Percentiles rank a stretch among this genome's conserved stretches.
These are phyloP conservation scores for Leccinum subfulvum DNA, from an alignment of 1,284 basidiomycete genomes.

Conservation along the genomic window DNA sequence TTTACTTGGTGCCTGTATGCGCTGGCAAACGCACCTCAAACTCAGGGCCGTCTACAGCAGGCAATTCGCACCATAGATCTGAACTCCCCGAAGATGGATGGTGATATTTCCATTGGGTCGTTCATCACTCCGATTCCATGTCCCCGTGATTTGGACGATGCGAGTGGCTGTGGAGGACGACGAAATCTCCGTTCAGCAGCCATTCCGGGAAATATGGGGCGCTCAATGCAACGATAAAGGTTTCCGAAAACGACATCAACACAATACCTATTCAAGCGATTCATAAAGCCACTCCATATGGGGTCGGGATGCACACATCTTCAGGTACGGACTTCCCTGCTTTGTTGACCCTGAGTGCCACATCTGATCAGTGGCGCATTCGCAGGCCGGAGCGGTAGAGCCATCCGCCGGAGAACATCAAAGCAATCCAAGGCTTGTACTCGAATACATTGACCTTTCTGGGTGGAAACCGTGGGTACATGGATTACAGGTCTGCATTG, in stretches of 20 bases:
- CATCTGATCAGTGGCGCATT: conserved; percentile 24
- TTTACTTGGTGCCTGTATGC: conserved; percentile 74
- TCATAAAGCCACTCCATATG: conserved; percentile 61
- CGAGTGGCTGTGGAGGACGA: conserved; percentile 55
- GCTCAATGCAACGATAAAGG: conserved; percentile 35
- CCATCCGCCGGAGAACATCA: conserved; percentile 38
- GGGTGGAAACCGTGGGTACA: conserved; percentile 62
- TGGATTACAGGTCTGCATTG: conserved; percentile 71
- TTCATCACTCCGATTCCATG: conserved; percentile 62
- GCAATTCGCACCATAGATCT: conserved; percentile 39
- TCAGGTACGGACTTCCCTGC: conserved; percentile 44
- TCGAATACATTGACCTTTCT: conserved; percentile 68
- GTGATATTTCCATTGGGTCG: conserved; percentile 36
- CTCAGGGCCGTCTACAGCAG: conserved; percentile 57
- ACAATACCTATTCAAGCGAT: conserved; percentile 63
- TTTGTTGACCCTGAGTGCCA: conserved; percentile 19
- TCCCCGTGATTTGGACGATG: conserved; percentile 67
- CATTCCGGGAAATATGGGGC: conserved; percentile 33
- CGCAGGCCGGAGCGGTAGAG: conserved; percentile 62
- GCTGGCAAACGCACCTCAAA: conserved; percentile 51
- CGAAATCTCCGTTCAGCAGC: conserved; percentile 55
- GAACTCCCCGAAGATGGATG: conserved; percentile 24
- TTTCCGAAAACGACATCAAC: conserved; percentile 59
- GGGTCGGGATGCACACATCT: conserved; percentile 66
- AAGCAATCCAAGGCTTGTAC: conserved; percentile 58